A percentile compares a stretch with the other conserved stretches of the same genome.
Evolutionary conservation across 176 grass and related monocot genomes (phyloP).

Genomic region (Dendrocalamus sinicus): DNA sequence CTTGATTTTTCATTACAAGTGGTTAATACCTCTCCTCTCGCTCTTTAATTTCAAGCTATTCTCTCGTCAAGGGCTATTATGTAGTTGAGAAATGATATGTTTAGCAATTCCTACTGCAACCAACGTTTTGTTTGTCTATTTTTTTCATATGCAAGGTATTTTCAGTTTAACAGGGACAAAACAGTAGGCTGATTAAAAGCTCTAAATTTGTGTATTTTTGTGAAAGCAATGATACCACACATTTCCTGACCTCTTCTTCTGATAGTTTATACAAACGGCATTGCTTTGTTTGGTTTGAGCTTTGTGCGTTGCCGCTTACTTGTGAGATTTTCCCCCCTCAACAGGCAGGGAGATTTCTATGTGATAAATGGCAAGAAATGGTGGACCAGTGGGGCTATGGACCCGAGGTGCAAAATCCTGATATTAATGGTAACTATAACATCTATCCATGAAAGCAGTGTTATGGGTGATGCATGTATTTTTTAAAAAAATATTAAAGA

Average conservation of each 20-base stretch:
- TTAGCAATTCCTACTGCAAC: background rate
- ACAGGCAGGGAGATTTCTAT: slow-evolving; percentile 85
- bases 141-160: slow-evolving; percentile 7
- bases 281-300: background rate
- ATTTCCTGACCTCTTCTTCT: background rate
- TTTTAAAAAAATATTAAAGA: background rate
- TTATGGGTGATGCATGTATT: too few relatives aligned
- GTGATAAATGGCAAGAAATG: slow-evolving; percentile 91
- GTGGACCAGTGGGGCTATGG: slow-evolving; percentile 99
- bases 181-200: background rate
- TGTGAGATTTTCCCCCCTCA: background rate
- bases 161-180: too few relatives aligned
- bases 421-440: slow-evolving; percentile 83
- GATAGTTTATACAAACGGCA: background rate
- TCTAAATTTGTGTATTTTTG: slow-evolving; percentile 17
- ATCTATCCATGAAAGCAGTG: background rate
- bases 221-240: background rate
- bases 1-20: slow-evolving; percentile 30
- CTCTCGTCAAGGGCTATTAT: background rate
- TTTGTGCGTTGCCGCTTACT: background rate
- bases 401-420: slow-evolving; percentile 93
- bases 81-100: background rate
- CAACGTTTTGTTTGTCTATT: background rate
- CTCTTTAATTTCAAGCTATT: background rate
- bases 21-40: background rate